Percentiles rank a stretch among this genome's conserved stretches.
phyloP scores from a whole-genome alignment of 495 filamentous ascomycete genomes.

The Thozetella sp. region DNA sequence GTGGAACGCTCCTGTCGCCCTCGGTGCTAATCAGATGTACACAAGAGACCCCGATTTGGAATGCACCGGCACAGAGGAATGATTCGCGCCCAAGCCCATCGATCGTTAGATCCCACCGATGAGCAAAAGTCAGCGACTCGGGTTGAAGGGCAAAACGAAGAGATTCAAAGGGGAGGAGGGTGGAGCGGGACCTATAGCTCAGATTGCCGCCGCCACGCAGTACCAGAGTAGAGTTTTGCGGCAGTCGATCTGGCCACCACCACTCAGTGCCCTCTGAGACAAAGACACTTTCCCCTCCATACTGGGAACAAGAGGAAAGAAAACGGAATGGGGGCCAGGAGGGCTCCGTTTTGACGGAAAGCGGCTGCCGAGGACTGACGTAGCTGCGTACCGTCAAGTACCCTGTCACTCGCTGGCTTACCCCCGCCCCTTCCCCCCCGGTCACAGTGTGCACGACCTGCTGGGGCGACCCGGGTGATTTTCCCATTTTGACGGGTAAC shows the following conservation, averaged over 20 bases:
- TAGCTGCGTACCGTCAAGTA: neutral
- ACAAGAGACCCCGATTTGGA: neutral
- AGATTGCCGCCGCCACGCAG: no score
- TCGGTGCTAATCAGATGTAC: neutral
- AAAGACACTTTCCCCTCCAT: no score
- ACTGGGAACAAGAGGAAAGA: no score
- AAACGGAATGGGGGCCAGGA: no score
- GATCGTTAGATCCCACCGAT: neutral
- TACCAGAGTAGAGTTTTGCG: no score
- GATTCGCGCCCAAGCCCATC: neutral
- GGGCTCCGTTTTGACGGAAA: no score
- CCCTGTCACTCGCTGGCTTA: neutral
- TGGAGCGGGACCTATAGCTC: no score
- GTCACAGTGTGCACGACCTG: constrained; percentile 12
- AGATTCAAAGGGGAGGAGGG: no score
- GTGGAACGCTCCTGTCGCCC: neutral
- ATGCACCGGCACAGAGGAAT: neutral
- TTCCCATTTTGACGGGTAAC: constrained; percentile 21
- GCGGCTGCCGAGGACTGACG: neutral
- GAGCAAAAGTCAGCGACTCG: no score
- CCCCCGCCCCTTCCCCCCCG: neutral
- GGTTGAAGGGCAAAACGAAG: no score
- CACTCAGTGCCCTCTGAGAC: no score
- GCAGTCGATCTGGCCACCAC: no score
- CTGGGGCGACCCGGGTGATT: constrained; percentile 22